phyloP scores from a whole-genome alignment of 208 protist species.

The Jaenimonas drosophilae region DNA sequence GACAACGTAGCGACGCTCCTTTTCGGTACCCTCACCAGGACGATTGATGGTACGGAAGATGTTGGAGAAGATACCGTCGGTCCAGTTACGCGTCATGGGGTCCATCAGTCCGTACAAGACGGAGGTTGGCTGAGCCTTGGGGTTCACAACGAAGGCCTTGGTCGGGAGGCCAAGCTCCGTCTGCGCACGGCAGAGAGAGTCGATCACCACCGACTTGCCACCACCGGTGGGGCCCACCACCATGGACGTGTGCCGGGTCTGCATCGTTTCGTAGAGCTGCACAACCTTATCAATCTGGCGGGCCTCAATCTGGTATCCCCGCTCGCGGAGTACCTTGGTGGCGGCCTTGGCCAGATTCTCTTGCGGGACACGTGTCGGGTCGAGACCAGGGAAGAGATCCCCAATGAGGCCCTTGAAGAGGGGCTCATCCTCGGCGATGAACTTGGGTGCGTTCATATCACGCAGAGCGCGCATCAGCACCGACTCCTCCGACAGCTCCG shows the following conservation, averaged over 20 bases:
- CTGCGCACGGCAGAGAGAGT: conserved; percentile 92
- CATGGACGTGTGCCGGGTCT: conserved; percentile 98
- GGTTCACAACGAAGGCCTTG: conserved; percentile 95
- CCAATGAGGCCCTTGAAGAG: conserved; percentile 97
- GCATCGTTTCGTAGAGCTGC: conserved; percentile 99
- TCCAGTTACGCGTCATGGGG: conserved; percentile 97
- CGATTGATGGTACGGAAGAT: conserved; percentile 97
- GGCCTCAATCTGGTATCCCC: conserved; percentile 68
- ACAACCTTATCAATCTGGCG: conserved; percentile 98
- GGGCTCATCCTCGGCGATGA: conserved; percentile 98
- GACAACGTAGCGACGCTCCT: conserved; percentile 94
- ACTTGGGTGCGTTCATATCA: conserved; percentile 99
- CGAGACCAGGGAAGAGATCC: conserved; percentile 97
- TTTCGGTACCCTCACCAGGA: conserved; percentile 39
- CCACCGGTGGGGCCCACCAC: conserved; percentile 96
- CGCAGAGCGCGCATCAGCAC: conserved; percentile 98
- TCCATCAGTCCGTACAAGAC: conserved; percentile 99
- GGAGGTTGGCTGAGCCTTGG: conserved; percentile 95
- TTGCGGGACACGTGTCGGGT: conserved; percentile 92
- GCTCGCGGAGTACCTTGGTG: conserved; percentile 76
- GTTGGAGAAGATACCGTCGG: conserved; percentile 98
- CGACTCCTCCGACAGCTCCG: conserved; percentile 93
- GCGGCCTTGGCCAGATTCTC: conserved; percentile 91
- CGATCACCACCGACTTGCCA: conserved; percentile 97
- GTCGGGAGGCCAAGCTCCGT: conserved; percentile 86